A percentile compares a stretch with the other conserved stretches of the same genome.
Conservation (phyloP, 2,329 filamentous ascomycete genomes). For the Penicillium fuscoglaucum region DNA sequence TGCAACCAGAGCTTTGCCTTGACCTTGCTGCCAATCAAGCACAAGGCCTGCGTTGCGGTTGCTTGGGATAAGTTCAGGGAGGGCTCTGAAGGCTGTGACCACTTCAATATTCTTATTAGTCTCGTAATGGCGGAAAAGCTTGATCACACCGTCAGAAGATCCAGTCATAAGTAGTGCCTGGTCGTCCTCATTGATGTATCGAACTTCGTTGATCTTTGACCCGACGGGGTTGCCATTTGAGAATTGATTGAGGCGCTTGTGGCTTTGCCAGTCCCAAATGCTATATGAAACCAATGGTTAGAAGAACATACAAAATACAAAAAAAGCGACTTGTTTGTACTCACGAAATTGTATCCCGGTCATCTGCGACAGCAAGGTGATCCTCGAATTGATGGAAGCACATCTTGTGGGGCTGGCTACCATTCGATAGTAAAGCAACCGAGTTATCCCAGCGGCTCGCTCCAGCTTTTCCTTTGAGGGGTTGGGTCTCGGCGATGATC, state of each 20-base stretch:
- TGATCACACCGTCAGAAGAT: slow-evolving; percentile 90
- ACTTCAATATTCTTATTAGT: slow-evolving; percentile 73
- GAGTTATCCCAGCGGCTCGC: slow-evolving; percentile 84
- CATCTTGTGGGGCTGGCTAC: slow-evolving; percentile 86
- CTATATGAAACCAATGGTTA: slow-evolving; percentile 34
- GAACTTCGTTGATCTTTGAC: slow-evolving; percentile 89
- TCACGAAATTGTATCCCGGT: slow-evolving; percentile 77
- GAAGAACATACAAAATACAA: not conserved
- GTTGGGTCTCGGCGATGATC: slow-evolving; percentile 89
- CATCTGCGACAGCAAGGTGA: slow-evolving; percentile 89
- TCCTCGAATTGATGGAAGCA: slow-evolving; percentile 98
- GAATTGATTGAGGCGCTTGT: slow-evolving; percentile 75
- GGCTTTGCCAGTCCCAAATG: slow-evolving; percentile 90
- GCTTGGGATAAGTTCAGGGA: slow-evolving; percentile 91
- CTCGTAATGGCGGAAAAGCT: slow-evolving; percentile 92
- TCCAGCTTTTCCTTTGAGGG: slow-evolving; percentile 84
- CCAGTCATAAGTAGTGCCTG: slow-evolving; percentile 92
- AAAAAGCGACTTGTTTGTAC: slow-evolving; percentile 18
- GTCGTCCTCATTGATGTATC: slow-evolving; percentile 98
- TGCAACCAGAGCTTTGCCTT: slow-evolving; percentile 89
- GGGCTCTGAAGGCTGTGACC: slow-evolving; percentile 84
- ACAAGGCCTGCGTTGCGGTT: slow-evolving; percentile 94
- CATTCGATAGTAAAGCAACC: slow-evolving; percentile 81
- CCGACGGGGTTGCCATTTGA: slow-evolving; percentile 91
- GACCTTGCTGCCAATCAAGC: slow-evolving; percentile 99